Base-by-base conservation (phyloP, 2,329 filamentous ascomycete species). In the Exophiala alcalophila region DNA sequence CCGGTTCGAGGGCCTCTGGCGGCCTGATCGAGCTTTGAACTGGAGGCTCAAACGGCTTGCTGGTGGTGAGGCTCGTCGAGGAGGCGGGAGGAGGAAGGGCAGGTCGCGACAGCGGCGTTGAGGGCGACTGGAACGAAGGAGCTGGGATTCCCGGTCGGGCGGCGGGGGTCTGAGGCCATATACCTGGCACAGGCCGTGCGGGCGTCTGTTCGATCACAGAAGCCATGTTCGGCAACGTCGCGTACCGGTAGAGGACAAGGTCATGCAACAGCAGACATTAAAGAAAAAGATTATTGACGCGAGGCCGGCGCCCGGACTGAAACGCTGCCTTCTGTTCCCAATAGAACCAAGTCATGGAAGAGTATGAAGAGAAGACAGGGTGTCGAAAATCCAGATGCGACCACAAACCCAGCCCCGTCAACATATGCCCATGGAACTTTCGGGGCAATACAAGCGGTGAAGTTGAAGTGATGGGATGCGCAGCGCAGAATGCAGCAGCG, bases 1-100 rank as follows among this genome's bases (percentile, higher is more conserved):
- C 77, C 0, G 86, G 84, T 30, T 79, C 80, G 32, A 84, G 68
- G 23, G 72, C 59, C 53, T 68, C 66, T 19, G 63, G 58, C 14
- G 69, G 44, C 27, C 54, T 42, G 8, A 49, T 37, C 8, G 52
- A 46, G n/a, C 42, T 18, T 36, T 46, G 49, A 12, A 37, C 37
- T 6, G 38, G 30, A 24, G 37, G 24, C 6, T 47, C 47, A 7
- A 29, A 14, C 8, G 42, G 35, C 34, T 30, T 47, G 8, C 44
- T 36, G 18, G 47, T 32, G 15, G 35, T 37, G 26, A 44, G 39
- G 18, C 26, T 29, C 4, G 32, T 32, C 5, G 50, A 36, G 10
- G 44, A 25, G 16, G 28, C 19, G 12, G 41, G 33, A 32, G 44
- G 47, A 11, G 33, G 16, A 14, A 44, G 33, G 7, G 35, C 11